phyloP scores from a whole-genome alignment of 2,329 filamentous ascomycete species.

The Calonectria naviculata region DNA sequence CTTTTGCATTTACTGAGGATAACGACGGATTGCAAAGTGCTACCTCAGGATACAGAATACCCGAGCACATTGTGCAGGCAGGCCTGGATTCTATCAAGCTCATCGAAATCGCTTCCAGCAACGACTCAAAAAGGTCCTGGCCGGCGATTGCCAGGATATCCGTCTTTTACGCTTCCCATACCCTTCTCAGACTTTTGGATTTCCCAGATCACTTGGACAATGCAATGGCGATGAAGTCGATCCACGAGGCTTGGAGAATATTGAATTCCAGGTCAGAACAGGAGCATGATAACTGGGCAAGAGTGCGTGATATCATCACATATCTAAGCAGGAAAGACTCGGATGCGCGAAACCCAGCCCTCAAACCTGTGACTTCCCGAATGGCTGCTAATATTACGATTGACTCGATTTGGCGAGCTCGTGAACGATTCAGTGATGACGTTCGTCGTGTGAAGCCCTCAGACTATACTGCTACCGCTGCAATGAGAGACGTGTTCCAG shows the following conservation, averaged over 20 bases:
- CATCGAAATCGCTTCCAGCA: neutral
- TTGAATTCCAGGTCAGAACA: neutral
- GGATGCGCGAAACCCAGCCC: neutral
- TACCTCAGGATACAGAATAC: neutral
- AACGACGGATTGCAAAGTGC: neutral
- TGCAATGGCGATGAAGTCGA: neutral
- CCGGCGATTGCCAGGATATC: neutral
- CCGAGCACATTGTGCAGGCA: neutral
- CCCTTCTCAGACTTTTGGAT: neutral
- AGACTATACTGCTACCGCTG: conserved; percentile 1
- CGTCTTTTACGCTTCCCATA: neutral
- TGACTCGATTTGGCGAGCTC: conserved; percentile 3
- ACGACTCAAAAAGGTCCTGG: neutral
- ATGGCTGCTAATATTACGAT: neutral
- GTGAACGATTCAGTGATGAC: conserved; percentile 9
- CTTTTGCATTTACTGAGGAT: neutral
- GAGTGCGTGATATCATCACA: neutral
- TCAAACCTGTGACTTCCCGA: neutral
- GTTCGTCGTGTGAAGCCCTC: neutral
- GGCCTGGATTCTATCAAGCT: neutral
- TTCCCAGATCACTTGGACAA: neutral
- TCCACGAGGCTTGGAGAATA: neutral
- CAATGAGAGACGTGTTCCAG: neutral
- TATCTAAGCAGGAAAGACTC: neutral
- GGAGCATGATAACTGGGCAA: conserved; percentile 1